Evolutionary conservation across 2,329 filamentous ascomycete species (phyloP).

Genomic region (Epichloe coenophiala): DNA sequence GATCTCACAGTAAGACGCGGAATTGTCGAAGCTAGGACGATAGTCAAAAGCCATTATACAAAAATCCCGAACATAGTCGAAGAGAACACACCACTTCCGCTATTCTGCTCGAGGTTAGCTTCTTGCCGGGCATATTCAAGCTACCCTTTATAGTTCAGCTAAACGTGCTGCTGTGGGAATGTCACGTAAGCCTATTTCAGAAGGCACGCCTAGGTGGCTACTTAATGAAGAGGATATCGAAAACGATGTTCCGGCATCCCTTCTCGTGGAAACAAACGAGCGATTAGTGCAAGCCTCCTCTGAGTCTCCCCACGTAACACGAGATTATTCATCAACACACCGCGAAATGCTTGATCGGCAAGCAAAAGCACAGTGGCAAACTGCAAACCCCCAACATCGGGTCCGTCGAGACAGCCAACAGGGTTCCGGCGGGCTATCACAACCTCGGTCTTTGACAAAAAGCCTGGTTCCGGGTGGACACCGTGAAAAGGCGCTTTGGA

Average conservation of each 20-base stretch:
- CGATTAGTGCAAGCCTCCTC: neutral
- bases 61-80: slow-evolving; percentile 14
- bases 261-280: slow-evolving; percentile 42
- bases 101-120: slow-evolving; percentile 35
- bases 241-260: slow-evolving; percentile 50
- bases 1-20: neutral
- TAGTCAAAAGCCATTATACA: neutral
- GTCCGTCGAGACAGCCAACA: slow-evolving; percentile 28
- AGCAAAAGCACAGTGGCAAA: slow-evolving; percentile 40
- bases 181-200: neutral
- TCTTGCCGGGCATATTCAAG: slow-evolving; percentile 31
- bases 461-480: slow-evolving; percentile 21
- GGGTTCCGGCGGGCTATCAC: slow-evolving; percentile 2
- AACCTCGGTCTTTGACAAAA: slow-evolving; percentile 17
- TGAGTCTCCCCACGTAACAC: neutral
- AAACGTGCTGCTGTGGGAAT: slow-evolving; percentile 8
- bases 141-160: slow-evolving; percentile 26
- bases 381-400: slow-evolving; percentile 36
- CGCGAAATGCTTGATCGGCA: slow-evolving; percentile 6
- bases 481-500: slow-evolving; percentile 71
- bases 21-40: neutral
- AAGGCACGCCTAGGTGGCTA: slow-evolving; percentile 10
- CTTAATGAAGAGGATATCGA: slow-evolving; percentile 35
- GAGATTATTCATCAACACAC: neutral
- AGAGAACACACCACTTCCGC: slow-evolving; percentile 37